Percentiles rank a stretch among this genome's conserved stretches.
Conservation (phyloP, 768 basidiomycete genomes). For the Amanita fuliginea region DNA sequence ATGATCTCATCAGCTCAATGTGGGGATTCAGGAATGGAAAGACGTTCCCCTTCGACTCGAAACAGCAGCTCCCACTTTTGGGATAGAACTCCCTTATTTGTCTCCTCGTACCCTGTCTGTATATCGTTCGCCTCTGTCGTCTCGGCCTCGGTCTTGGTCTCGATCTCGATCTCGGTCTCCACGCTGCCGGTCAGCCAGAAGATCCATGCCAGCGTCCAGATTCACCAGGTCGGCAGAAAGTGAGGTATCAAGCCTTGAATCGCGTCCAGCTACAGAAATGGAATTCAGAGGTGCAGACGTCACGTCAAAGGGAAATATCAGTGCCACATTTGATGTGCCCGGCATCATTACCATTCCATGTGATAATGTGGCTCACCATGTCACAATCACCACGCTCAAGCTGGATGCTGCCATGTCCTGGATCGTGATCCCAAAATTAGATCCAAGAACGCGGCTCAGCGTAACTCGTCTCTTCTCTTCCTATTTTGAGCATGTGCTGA, state of each 20-base stretch:
- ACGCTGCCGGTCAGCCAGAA: too few species aligned
- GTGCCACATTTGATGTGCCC: slow-evolving; percentile 21
- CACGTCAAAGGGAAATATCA: slow-evolving; percentile 19
- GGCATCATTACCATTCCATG: slow-evolving; percentile 21
- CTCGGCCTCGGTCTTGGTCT: too few species aligned
- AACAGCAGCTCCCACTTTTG: slow-evolving; percentile 27
- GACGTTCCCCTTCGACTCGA: slow-evolving; percentile 27
- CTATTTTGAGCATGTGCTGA: not conserved
- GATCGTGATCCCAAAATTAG: slow-evolving; percentile 24
- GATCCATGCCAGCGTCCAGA: too few species aligned
- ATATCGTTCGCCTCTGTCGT: not conserved
- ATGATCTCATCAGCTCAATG: not conserved
- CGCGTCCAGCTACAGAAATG: not conserved
- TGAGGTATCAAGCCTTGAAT: not conserved
- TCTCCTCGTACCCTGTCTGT: slow-evolving; percentile 19
- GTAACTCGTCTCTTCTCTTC: slow-evolving; percentile 7
- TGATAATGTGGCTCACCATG: slow-evolving; percentile 19
- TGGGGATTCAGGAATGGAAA: slow-evolving; percentile 20
- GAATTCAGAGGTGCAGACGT: slow-evolving; percentile 5
- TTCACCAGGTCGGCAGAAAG: too few species aligned
- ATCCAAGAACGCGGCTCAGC: slow-evolving; percentile 21
- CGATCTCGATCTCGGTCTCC: too few species aligned
- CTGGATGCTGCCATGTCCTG: slow-evolving; percentile 24
- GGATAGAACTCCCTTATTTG: slow-evolving; percentile 21
- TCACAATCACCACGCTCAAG: slow-evolving; percentile 21